Conservation (phyloP, 176 grass and related monocot species). For the Musa troglodytarum region DNA sequence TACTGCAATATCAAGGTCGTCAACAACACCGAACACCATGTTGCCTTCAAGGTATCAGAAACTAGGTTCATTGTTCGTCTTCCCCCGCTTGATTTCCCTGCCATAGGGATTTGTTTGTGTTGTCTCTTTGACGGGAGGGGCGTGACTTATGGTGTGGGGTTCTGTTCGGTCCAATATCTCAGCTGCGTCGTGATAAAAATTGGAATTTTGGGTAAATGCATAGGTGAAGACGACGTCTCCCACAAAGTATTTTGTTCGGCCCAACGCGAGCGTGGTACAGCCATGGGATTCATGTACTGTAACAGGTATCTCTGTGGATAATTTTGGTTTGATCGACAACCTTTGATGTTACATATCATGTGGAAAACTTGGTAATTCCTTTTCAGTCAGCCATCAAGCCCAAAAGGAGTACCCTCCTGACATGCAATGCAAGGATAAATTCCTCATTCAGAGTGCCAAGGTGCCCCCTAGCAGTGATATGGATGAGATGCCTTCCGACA, state of each 20-base stretch:
- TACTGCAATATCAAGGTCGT: conserved; percentile 94
- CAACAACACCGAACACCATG: conserved; percentile 93
- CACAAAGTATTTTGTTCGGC: conserved; percentile 92
- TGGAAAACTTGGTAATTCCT: conserved; percentile 12
- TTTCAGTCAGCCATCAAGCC: conserved; percentile 70
- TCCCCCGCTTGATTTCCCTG: conserved; percentile 7
- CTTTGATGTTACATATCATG: conserved; percentile 9
- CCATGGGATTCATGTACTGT: conserved; percentile 96
- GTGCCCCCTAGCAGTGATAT: conserved; percentile 62
- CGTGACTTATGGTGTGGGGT: neutral
- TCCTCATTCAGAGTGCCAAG: conserved; percentile 91
- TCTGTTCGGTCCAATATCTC: neutral
- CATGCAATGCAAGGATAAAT: conserved; percentile 95
- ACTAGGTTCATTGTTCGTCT: neutral
- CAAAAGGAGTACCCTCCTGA: conserved; percentile 79
- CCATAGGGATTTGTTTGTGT: neutral
- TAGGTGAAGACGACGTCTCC: conserved; percentile 97
- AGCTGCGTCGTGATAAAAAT: conserved; percentile 15
- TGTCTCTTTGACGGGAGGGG: neutral
- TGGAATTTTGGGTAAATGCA: conserved; percentile 10
- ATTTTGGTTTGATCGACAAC: conserved; percentile 2
- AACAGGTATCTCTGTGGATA: conserved; percentile 34
- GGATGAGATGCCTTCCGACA: conserved; percentile 80
- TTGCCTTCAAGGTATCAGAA: conserved; percentile 79
- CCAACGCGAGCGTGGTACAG: conserved; percentile 73